These are phyloP conservation scores for Kluyveromyces sp. DNA, from an alignment of 1,139 yeast genomes.

Conservation along the genomic window DNA sequence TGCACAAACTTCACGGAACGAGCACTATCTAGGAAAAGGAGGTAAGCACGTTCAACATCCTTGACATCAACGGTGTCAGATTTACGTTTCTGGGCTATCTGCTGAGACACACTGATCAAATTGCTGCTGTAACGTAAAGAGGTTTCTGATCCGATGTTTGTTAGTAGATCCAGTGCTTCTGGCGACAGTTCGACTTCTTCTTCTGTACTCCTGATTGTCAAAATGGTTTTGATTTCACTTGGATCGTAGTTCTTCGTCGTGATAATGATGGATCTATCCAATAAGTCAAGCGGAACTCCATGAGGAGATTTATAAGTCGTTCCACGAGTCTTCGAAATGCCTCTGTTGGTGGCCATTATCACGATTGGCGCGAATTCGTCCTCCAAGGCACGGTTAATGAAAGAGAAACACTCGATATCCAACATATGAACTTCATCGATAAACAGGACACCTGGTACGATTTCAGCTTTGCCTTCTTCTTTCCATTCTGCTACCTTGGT, in stretches of 20 bases:
- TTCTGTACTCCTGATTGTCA: conserved; percentile 88
- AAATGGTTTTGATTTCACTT: conserved; percentile 79
- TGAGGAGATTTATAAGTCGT: conserved; percentile 93
- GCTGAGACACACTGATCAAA: conserved; percentile 81
- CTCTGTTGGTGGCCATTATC: conserved; percentile 97
- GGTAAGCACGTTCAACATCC: conserved; percentile 83
- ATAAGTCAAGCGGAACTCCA: conserved; percentile 89
- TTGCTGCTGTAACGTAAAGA: conserved; percentile 90
- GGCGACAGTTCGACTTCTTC: conserved; percentile 83
- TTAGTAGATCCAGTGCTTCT: conserved; percentile 82
- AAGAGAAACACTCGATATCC: conserved; percentile 94
- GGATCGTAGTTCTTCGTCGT: conserved; percentile 72
- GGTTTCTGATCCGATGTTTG: conserved; percentile 90
- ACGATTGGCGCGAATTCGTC: conserved; percentile 96
- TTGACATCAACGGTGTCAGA: conserved; percentile 61
- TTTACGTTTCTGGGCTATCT: conserved; percentile 78
- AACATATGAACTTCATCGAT: conserved; percentile 99
- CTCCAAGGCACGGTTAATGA: conserved; percentile 91
- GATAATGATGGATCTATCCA: conserved; percentile 90
- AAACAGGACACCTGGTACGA: conserved; percentile 96
- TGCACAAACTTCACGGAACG: conserved; percentile 79
- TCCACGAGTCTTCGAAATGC: conserved; percentile 86
- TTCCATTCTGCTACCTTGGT: conserved; percentile 98
- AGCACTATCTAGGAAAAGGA: conserved; percentile 78
- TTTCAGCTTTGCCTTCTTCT: conserved; percentile 98